These are phyloP conservation scores for Alnus glutinosa DNA, from an alignment of 306 rosid species.

Conservation along the genomic window DNA sequence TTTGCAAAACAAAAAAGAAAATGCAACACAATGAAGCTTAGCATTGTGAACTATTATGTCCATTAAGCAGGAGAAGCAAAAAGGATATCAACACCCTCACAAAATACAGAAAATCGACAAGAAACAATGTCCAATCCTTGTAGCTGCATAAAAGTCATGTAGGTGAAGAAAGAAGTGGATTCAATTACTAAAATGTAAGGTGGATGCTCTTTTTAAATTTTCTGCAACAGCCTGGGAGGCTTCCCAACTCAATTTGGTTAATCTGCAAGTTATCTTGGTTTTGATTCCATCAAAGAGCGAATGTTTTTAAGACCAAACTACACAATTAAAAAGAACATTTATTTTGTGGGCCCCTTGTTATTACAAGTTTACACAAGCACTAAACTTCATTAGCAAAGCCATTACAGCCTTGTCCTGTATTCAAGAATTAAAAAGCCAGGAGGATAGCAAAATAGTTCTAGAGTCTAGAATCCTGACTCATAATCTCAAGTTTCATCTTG, in stretches of 20 bases:
- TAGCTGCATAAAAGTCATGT: not conserved
- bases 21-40: conserved; percentile 4
- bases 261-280: conserved; percentile 4
- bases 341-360: not conserved
- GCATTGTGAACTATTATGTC: not conserved
- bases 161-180: not conserved
- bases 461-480: not conserved
- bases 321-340: not conserved
- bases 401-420: not conserved
- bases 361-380: not conserved
- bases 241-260: not conserved
- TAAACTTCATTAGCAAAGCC: not conserved
- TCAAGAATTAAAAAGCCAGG: not conserved
- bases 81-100: not conserved
- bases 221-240: not conserved
- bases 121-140: not conserved
- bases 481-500: not conserved
- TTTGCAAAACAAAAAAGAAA: conserved; percentile 35
- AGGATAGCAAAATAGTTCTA: not conserved
- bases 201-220: not conserved
- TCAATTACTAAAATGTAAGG: not conserved
- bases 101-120: not conserved
- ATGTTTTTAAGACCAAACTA: not conserved
- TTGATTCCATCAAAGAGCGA: not conserved
- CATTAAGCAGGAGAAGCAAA: conserved; percentile 5